These are phyloP conservation scores for Botrytis pseudocinerea DNA, from an alignment of 2,329 filamentous ascomycete genomes.

Conservation along the genomic window DNA sequence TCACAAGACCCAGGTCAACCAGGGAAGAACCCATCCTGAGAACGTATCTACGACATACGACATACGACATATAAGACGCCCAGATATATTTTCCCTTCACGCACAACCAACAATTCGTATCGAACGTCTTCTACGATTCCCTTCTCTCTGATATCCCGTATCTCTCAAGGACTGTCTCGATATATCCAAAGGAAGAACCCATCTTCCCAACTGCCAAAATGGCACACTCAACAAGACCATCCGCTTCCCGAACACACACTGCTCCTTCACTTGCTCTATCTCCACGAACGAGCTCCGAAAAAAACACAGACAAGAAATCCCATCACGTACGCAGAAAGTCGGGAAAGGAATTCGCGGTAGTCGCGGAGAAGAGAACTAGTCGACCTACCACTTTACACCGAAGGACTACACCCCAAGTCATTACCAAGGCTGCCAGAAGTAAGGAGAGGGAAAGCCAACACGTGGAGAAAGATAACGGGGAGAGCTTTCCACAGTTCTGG, in stretches of 20 bases:
- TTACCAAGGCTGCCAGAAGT: constrained; percentile 25
- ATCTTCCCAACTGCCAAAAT: constrained; percentile 28
- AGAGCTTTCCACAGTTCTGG: constrained; percentile 67
- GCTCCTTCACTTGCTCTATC: constrained; percentile 29
- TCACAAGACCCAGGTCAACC: constrained; percentile 18
- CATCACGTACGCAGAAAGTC: constrained; percentile 34
- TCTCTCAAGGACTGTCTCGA: neutral
- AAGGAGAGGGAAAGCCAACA: constrained; percentile 30
- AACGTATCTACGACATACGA: neutral
- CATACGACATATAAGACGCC: neutral
- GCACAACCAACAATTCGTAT: neutral
- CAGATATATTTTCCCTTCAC: neutral
- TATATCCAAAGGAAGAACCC: constrained; percentile 1
- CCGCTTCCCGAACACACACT: constrained; percentile 31
- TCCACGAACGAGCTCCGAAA: constrained; percentile 31
- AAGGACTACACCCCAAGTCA: constrained; percentile 32
- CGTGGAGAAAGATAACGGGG: constrained; percentile 50
- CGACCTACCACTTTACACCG: constrained; percentile 31
- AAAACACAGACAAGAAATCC: constrained; percentile 21
- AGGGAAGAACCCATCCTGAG: neutral
- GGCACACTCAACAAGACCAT: constrained; percentile 36
- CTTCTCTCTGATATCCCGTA: neutral
- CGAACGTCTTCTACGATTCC: neutral
- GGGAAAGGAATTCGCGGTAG: constrained; percentile 32
- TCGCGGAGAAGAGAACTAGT: constrained; percentile 31